Percentiles rank a stretch among this genome's conserved stretches.
phyloP scores from a whole-genome alignment of 192 early-diverging fungal species.

The Backusella tarrabulga region DNA sequence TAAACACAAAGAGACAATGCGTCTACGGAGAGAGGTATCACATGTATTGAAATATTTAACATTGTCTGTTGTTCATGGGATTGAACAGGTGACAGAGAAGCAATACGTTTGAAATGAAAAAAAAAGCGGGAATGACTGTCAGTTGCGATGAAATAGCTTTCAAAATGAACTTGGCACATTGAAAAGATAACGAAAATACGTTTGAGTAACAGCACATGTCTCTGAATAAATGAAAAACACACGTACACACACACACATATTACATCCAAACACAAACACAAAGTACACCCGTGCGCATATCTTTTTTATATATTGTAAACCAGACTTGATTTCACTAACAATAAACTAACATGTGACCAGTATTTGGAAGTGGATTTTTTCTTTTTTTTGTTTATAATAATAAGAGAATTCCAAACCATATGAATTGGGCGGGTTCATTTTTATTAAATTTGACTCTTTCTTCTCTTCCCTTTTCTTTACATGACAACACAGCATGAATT shows the following conservation, averaged over 20 bases:
- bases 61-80: conserved; percentile 2
- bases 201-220: not conserved
- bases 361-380: too few species aligned
- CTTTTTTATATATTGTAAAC: not conserved
- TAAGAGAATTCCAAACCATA: too few species aligned
- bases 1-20: not conserved
- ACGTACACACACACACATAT: not conserved
- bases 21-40: not conserved
- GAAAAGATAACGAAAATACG: not conserved
- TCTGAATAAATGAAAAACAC: not conserved
- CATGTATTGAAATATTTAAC: not conserved
- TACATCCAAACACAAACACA: not conserved
- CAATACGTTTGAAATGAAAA: not conserved
- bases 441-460: too few species aligned
- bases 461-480: conserved; percentile 19
- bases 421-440: too few species aligned
- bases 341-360: not conserved
- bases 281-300: not conserved
- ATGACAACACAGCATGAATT: conserved; percentile 71
- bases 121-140: not conserved
- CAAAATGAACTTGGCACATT: not conserved
- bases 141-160: not conserved
- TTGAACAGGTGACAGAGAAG: not conserved
- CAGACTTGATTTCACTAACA: not conserved
- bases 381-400: not conserved